phyloP scores from a whole-genome alignment of 148 eudicot species.

The Dianthus caryophyllus region DNA sequence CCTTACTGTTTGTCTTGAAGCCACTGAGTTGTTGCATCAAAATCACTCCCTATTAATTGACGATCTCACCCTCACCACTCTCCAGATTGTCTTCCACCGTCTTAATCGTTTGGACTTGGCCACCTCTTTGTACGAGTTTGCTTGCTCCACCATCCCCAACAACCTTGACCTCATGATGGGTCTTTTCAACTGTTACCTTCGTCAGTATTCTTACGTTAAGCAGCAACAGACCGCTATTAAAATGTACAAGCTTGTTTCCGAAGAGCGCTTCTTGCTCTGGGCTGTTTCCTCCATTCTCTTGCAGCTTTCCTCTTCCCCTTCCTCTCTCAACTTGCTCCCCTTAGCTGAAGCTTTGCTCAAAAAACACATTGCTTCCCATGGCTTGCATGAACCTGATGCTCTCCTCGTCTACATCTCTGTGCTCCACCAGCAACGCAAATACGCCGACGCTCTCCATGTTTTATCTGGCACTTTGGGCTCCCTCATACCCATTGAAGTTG shows the following conservation, averaged over 20 bases:
- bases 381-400: conserved; percentile 99
- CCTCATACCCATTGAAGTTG: conserved; percentile 73
- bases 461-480: conserved; percentile 81
- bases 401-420: conserved; percentile 81
- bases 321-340: conserved; percentile 43
- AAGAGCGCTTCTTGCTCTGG: conserved; percentile 97
- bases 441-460: conserved; percentile 73
- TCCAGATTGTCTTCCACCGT: conserved; percentile 90
- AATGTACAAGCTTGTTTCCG: conserved; percentile 88
- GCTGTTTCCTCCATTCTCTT: conserved; percentile 92
- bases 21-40: conserved; percentile 54
- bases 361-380: conserved; percentile 75
- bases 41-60: conserved; percentile 57
- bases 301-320: conserved; percentile 42
- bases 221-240: conserved; percentile 99
- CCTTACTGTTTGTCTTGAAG: conserved; percentile 60
- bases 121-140: conserved; percentile 83
- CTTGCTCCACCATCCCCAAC: conserved; percentile 68
- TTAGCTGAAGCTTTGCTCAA: conserved; percentile 90
- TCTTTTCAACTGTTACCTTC: conserved; percentile 89
- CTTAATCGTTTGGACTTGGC: conserved; percentile 73
- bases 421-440: conserved; percentile 83
- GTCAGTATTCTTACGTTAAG: conserved; percentile 89
- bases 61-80: conserved; percentile 74
- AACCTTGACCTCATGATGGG: conserved; percentile 92